Conservation (phyloP, 805 yeast genomes). For the Nakazawaea siamensis region DNA sequence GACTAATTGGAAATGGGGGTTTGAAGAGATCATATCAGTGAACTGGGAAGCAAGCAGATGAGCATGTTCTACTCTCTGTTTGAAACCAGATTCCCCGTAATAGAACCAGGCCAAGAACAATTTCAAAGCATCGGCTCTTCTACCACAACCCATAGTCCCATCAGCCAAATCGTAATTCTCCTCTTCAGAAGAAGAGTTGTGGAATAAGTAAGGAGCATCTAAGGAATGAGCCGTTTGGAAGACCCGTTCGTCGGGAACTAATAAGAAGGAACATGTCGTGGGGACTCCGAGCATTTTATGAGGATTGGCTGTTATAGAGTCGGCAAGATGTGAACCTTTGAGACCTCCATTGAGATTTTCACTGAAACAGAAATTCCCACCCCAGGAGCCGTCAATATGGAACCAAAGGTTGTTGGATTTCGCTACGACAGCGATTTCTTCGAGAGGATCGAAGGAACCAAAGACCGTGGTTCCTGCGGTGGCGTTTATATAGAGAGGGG, state of each 20-base stretch:
- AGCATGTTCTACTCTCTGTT: conserved; percentile 64
- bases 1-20: conserved; percentile 45
- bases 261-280: conserved; percentile 62
- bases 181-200: conserved; percentile 39
- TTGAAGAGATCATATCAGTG: conserved; percentile 29
- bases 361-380: conserved; percentile 75
- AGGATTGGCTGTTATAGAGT: conserved; percentile 75
- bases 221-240: conserved; percentile 71
- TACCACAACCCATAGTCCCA: conserved; percentile 90
- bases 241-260: conserved; percentile 57
- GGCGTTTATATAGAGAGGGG: conserved; percentile 70
- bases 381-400: conserved; percentile 90
- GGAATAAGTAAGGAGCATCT: conserved; percentile 76
- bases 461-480: conserved; percentile 89
- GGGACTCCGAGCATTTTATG: conserved; percentile 91
- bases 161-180: conserved; percentile 70
- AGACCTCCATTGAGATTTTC: conserved; percentile 29
- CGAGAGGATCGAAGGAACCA: conserved; percentile 73
- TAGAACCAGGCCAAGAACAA: conserved; percentile 76
- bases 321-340: conserved; percentile 56
- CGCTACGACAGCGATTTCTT: conserved; percentile 44
- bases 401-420: conserved; percentile 56
- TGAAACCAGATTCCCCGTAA: conserved; percentile 65
- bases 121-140: conserved; percentile 76
- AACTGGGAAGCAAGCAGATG: conserved; percentile 57